Evolutionary conservation across 805 yeast genomes (phyloP).

Genomic region (Yarrowia sp.): DNA sequence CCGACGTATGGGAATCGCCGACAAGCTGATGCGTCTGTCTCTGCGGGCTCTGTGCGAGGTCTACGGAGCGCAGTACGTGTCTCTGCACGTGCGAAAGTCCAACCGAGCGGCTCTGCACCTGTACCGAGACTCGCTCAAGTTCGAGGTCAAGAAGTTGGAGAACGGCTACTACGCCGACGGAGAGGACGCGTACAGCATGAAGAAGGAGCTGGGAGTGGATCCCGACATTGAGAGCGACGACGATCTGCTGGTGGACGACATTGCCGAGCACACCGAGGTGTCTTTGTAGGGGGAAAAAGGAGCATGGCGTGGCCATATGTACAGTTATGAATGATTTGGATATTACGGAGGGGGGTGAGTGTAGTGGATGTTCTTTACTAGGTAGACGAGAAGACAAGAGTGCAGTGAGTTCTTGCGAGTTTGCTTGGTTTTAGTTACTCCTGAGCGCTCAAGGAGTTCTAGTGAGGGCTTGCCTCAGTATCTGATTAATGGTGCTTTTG

Average conservation of each 20-base stretch:
- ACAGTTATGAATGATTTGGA: too few relatives aligned
- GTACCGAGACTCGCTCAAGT: constrained; percentile 78
- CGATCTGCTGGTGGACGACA: constrained; percentile 32
- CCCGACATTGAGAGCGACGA: constrained; percentile 34
- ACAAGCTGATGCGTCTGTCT: constrained; percentile 81
- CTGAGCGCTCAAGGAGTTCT: too few relatives aligned
- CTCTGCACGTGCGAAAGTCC: constrained; percentile 89
- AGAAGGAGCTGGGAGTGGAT: constrained; percentile 49
- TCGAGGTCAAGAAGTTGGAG: constrained; percentile 79
- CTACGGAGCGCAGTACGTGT: constrained; percentile 77
- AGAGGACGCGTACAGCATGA: constrained; percentile 97
- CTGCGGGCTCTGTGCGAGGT: constrained; percentile 77
- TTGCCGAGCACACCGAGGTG: constrained; percentile 28
- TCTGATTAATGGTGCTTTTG: too few relatives aligned
- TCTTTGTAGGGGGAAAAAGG: background rate
- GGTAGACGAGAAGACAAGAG: too few relatives aligned
- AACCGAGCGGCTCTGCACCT: constrained; percentile 92
- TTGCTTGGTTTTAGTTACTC: too few relatives aligned
- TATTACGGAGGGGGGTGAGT: too few relatives aligned
- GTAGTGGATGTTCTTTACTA: background rate
- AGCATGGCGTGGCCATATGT: background rate
- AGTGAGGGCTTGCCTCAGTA: too few relatives aligned
- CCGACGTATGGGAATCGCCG: constrained; percentile 93
- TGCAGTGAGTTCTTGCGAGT: too few relatives aligned
- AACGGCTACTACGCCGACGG: constrained; percentile 93